phyloP scores from a whole-genome alignment of 2,329 filamentous ascomycete species.

The Orbilia javanica region DNA sequence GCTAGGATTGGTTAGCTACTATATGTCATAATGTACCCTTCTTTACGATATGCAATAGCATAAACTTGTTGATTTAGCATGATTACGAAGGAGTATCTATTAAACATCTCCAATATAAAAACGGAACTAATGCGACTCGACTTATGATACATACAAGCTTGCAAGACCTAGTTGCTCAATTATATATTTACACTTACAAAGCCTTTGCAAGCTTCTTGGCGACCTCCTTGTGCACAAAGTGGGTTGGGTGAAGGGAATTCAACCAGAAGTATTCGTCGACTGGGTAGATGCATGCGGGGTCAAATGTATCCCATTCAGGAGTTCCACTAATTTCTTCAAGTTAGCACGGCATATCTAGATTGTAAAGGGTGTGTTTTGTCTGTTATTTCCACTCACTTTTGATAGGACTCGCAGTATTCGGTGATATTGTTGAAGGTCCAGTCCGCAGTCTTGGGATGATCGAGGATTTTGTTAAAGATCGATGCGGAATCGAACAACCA shows the following conservation, averaged over 20 bases:
- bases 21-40: background rate
- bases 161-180: background rate
- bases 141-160: background rate
- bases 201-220: conserved; percentile 68
- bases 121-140: background rate
- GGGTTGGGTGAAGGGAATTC: conserved; percentile 75
- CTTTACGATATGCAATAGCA: background rate
- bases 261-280: conserved; percentile 77
- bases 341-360: background rate
- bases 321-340: conserved; percentile 66
- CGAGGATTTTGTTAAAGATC: conserved; percentile 70
- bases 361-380: background rate
- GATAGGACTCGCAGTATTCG: conserved; percentile 70
- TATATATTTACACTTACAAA: conserved; percentile 61
- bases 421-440: conserved; percentile 72
- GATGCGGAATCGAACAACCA: conserved; percentile 69
- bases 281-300: conserved; percentile 68
- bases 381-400: conserved; percentile 67
- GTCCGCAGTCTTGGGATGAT: conserved; percentile 67
- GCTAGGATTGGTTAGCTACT: background rate
- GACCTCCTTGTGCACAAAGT: conserved; percentile 73
- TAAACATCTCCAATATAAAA: background rate
- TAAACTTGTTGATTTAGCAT: background rate
- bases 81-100: no score
- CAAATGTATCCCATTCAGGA: conserved; percentile 65